Conservation (phyloP, 352 stramenopile genomes). For the Blastocystis sp. region DNA sequence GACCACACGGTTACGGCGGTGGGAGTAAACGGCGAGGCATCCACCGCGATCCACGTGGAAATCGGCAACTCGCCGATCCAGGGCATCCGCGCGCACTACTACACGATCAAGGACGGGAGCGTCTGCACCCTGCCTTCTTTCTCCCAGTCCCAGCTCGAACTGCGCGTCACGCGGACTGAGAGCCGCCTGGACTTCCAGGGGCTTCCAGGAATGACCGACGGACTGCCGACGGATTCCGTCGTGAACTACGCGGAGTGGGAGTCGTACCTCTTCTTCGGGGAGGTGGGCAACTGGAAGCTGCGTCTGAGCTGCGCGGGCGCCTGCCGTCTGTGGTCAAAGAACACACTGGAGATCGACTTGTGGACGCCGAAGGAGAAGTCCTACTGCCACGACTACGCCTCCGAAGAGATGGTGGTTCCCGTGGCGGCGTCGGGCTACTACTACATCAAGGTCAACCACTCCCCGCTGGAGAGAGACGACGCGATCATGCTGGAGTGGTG, state of each 20-base stretch:
- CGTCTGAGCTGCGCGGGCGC: constrained; percentile 9
- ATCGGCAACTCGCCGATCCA: not conserved
- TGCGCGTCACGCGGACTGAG: constrained; percentile 12
- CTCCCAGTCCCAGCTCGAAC: constrained; percentile 5
- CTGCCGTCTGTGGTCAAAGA: constrained; percentile 8
- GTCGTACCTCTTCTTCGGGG: constrained; percentile 17
- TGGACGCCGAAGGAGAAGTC: not conserved
- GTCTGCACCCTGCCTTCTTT: constrained; percentile 1
- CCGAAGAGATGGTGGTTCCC: constrained; percentile 1
- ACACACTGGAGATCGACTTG: not conserved
- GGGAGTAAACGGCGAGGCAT: constrained; percentile 10
- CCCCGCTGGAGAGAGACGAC: not conserved
- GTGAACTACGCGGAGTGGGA: constrained; percentile 23
- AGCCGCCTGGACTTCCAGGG: not conserved
- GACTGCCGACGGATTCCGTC: constrained; percentile 29
- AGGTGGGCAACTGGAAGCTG: constrained; percentile 38
- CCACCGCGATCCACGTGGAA: not conserved
- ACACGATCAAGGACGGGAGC: constrained; percentile 9
- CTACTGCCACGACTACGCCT: not conserved
- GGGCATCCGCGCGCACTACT: constrained; percentile 25
- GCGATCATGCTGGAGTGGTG: constrained; percentile 38
- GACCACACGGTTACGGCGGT: constrained; percentile 11
- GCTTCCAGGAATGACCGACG: not conserved
- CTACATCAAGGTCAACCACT: constrained; percentile 18
- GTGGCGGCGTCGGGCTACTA: constrained; percentile 30